phyloP scores from a whole-genome alignment of 441 rosid genomes.

The Erysimum pusillum region DNA sequence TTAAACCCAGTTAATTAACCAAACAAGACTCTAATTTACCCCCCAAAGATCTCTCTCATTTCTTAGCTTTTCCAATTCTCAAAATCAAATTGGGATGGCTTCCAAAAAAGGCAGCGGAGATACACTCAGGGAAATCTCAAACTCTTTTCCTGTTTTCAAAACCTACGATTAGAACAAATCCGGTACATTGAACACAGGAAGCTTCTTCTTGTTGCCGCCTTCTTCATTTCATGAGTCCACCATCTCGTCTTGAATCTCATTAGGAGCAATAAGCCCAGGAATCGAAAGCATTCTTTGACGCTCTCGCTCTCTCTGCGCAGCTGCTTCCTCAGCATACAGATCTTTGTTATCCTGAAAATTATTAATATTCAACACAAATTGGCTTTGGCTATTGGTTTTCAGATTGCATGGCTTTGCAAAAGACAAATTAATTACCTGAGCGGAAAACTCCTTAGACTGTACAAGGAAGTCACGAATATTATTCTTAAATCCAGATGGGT shows the following conservation, averaged over 20 bases:
- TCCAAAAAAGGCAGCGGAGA: conserved; percentile 7
- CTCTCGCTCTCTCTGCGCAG: conserved; percentile 91
- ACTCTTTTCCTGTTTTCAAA: conserved; percentile 18
- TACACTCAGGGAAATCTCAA: conserved; percentile 12
- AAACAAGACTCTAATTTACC: conserved; percentile 31
- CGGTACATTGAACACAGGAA: not conserved
- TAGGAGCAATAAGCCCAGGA: conserved; percentile 98
- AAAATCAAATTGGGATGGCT: conserved; percentile 31
- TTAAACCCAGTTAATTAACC: conserved; percentile 29
- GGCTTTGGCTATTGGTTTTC: too few species aligned
- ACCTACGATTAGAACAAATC: conserved; percentile 24
- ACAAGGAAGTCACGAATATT: conserved; percentile 96
- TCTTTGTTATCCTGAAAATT: conserved; percentile 92
- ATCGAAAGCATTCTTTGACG: conserved; percentile 97
- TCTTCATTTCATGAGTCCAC: conserved; percentile 69
- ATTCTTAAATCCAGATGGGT: conserved; percentile 80
- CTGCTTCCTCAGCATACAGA: conserved; percentile 97
- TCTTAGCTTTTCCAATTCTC: conserved; percentile 32
- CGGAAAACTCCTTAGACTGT: conserved; percentile 86
- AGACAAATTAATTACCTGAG: conserved; percentile 43
- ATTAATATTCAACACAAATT: not conserved
- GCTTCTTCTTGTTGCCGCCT: conserved; percentile 24
- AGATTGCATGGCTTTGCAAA: not conserved
- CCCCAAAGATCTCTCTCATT: conserved; percentile 29
- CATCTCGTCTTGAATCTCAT: conserved; percentile 99